These are phyloP conservation scores for Huntiella abstrusa DNA, from an alignment of 2,329 filamentous ascomycete genomes.

Conservation along the genomic window DNA sequence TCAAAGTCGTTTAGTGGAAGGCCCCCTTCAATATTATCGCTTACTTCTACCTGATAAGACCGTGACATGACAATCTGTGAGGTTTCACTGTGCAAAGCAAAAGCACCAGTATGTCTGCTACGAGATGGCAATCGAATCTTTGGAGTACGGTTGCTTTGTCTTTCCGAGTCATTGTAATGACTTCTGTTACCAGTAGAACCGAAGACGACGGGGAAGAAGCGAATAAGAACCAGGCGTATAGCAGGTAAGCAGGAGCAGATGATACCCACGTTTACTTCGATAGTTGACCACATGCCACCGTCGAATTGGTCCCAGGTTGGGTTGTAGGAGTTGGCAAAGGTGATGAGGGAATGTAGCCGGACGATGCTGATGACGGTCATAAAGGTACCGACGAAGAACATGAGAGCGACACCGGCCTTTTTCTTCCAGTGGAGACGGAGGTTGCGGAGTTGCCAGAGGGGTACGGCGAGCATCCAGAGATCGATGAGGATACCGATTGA, in stretches of 20 bases:
- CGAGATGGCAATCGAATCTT: not conserved
- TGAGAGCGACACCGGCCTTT: conserved; percentile 28
- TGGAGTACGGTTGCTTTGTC: not conserved
- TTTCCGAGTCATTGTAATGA: not conserved
- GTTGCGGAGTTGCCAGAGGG: conserved; percentile 24
- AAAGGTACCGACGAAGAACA: conserved; percentile 32
- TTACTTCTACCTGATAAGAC: conserved; percentile 5
- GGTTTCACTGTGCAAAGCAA: conserved; percentile 1
- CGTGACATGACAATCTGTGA: conserved; percentile 6
- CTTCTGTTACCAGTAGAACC: not conserved
- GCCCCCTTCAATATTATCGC: not conserved
- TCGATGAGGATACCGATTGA: conserved; percentile 34
- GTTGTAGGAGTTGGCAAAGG: conserved; percentile 14
- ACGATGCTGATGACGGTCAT: conserved; percentile 15
- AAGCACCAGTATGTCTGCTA: not conserved
- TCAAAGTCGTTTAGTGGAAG: not conserved
- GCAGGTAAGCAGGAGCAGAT: conserved; percentile 17
- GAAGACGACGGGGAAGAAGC: conserved; percentile 13
- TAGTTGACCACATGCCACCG: conserved; percentile 16
- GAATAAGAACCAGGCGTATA: conserved; percentile 14
- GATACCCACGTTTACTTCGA: conserved; percentile 17
- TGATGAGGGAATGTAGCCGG: conserved; percentile 13
- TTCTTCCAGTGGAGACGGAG: conserved; percentile 28
- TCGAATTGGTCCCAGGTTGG: conserved; percentile 16
- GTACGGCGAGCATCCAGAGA: conserved; percentile 31